A percentile compares a stretch with the other conserved stretches of the same genome.
Conservation (phyloP, 257 asterid species). For the Datura wrightii region DNA sequence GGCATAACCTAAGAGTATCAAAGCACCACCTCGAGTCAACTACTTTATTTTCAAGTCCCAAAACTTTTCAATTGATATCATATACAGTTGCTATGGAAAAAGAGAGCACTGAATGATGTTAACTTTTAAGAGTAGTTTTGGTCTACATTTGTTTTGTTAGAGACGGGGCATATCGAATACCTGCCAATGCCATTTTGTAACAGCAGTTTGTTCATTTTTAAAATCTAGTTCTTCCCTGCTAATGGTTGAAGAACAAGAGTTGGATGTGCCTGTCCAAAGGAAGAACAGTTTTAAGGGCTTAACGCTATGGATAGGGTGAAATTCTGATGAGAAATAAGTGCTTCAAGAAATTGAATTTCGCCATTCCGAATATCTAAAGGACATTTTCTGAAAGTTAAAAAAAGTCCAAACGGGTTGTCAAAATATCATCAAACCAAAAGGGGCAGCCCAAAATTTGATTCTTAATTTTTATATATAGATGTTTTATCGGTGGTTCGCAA, state of each 20-base stretch:
- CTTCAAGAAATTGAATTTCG: neutral
- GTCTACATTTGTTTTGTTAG: neutral
- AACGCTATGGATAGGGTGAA: neutral
- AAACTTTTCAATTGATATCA: constrained; percentile 18
- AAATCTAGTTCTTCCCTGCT: neutral
- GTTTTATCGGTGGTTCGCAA: too few relatives aligned
- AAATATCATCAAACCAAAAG: too few relatives aligned
- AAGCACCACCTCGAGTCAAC: neutral
- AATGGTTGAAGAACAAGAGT: constrained; percentile 2
- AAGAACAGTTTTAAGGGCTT: neutral
- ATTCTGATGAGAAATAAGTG: constrained; percentile 10
- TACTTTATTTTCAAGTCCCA: neutral
- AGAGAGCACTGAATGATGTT: neutral
- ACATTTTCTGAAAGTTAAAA: too few relatives aligned
- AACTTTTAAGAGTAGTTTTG: neutral
- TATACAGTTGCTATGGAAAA: neutral
- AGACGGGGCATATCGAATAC: neutral
- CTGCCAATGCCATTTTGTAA: neutral
- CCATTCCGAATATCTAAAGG: too few relatives aligned
- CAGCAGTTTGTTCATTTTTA: neutral
- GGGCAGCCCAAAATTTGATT: too few relatives aligned
- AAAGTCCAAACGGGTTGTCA: too few relatives aligned
- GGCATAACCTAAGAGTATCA: neutral
- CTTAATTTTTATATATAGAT: too few relatives aligned
- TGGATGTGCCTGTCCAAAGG: neutral